Base-by-base conservation (phyloP, 2,329 filamentous ascomycete genomes). In the Fusarium illudens region DNA sequence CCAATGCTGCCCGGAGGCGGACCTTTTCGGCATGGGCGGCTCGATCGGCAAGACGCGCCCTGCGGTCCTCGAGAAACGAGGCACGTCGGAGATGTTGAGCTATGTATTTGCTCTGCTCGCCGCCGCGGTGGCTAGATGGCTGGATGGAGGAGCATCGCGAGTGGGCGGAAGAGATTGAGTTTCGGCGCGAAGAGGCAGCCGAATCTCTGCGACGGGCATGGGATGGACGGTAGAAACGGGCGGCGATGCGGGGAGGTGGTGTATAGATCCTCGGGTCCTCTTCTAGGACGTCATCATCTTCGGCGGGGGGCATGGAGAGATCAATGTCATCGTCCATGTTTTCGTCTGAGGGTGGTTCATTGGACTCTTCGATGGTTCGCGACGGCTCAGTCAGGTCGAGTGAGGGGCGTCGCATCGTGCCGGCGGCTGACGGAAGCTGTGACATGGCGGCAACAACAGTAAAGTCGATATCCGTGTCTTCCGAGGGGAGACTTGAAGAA, bases 11-110 rank as follows among this genome's bases (percentile, higher is more conserved):
- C 33, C 92, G 86, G 64, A 93, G 80, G 53, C 92, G 89, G 15
- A 96, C 92, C 76, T 94, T 93, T 78, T 96, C 92, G 20, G 91
- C 92, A 78, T 96, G 92, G 8, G 91, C 91, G 27, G 92, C 92
- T 58, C 92, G 85, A 77, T 94, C 92, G 57, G 92, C 92, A 17
- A 96, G 84, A 19, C 92, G 87, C 13, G 92, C 92, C 76, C 92
- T 93, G 64, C 92, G 89, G 70, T 91, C 90, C 77, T 94, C 92
- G 65, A 95, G 86, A 61, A 95, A 94, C 15, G 91, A 93, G 50
- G 91, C 90, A 55, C 92, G 89, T 42, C 92, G 92, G 59, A 94
- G 84, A 75, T 94, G 92, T 76, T 94, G 92, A 59, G 92, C 91
- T 58, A 94, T 83, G 78, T 92, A 86, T 76, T 92, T 92, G 82